Evolutionary conservation across 441 rosid genomes (phyloP).

Genomic region (Kokia cookei): DNA sequence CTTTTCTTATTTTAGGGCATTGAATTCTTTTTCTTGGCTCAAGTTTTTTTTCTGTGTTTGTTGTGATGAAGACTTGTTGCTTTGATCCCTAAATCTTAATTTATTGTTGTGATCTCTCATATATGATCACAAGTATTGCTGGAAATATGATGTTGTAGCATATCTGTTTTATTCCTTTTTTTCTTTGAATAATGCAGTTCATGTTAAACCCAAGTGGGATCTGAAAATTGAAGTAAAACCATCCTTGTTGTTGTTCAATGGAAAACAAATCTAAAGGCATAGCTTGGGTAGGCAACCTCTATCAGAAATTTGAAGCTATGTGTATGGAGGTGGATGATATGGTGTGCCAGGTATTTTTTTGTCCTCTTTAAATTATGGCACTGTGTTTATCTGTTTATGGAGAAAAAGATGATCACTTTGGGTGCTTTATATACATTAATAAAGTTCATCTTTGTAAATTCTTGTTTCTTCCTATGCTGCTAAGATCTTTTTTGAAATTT

Average conservation of each 20-base stretch:
- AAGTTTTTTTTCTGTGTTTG: neutral
- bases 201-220: neutral
- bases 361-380: neutral
- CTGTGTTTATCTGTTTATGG: no score
- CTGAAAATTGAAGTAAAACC: neutral
- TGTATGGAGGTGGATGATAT: constrained; percentile 19
- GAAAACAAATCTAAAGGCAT: constrained; percentile 4
- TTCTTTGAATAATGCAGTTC: neutral
- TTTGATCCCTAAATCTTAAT: neutral
- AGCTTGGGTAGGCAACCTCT: constrained; percentile 19
- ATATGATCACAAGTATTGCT: neutral
- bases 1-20: neutral
- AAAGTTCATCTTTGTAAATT: no score
- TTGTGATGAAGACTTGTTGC: neutral
- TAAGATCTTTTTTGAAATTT: neutral
- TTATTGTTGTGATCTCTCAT: neutral
- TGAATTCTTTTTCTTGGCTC: neutral
- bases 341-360: constrained; percentile 20
- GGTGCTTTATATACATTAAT: neutral
- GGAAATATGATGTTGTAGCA: neutral
- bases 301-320: constrained; percentile 23
- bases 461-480: neutral
- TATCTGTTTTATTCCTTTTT: no score
- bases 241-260: constrained; percentile 1
- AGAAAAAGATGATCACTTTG: no score